Evolutionary conservation across 805 yeast species (phyloP).

Genomic region (Wickerhamomyces strasburgensis): DNA sequence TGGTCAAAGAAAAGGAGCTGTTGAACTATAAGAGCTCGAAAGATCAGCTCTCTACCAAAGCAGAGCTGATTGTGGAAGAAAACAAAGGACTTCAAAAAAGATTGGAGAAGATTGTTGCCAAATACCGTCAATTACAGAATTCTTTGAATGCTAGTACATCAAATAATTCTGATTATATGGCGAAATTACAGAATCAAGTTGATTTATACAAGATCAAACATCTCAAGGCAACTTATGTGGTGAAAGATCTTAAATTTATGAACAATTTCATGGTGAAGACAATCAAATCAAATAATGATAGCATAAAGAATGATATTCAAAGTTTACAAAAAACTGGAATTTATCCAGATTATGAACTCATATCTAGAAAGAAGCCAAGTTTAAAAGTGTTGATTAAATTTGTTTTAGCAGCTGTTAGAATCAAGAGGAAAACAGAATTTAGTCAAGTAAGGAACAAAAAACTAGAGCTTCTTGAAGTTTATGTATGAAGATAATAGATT

Average conservation of each 20-base stretch:
- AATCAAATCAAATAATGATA: conserved; percentile 23
- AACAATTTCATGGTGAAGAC: conserved; percentile 29
- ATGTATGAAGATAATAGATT: neutral
- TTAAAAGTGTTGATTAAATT: conserved; percentile 28
- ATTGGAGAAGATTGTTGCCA: conserved; percentile 28
- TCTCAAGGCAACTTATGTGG: conserved; percentile 35
- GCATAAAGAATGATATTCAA: conserved; percentile 23
- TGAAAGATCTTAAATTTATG: conserved; percentile 32
- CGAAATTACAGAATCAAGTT: conserved; percentile 33
- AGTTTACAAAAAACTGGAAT: conserved; percentile 24
- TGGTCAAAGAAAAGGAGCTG: conserved; percentile 16
- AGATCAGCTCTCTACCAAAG: conserved; percentile 27
- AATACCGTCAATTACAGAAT: conserved; percentile 23
- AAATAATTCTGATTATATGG: conserved; percentile 1
- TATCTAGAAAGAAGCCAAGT: conserved; percentile 18
- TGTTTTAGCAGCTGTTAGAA: conserved; percentile 35
- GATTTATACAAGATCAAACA: conserved; percentile 43
- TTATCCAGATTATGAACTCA: conserved; percentile 24
- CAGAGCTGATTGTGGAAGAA: conserved; percentile 22
- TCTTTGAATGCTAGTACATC: conserved; percentile 22
- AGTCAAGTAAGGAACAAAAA: conserved; percentile 18
- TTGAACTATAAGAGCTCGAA: conserved; percentile 30
- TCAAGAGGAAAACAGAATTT: conserved; percentile 28
- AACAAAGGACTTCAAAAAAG: conserved; percentile 26
- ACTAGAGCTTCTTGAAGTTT: conserved; percentile 13